Conservation (phyloP, 176 grass and related monocot genomes). For the Tillandsia leiboldiana region DNA sequence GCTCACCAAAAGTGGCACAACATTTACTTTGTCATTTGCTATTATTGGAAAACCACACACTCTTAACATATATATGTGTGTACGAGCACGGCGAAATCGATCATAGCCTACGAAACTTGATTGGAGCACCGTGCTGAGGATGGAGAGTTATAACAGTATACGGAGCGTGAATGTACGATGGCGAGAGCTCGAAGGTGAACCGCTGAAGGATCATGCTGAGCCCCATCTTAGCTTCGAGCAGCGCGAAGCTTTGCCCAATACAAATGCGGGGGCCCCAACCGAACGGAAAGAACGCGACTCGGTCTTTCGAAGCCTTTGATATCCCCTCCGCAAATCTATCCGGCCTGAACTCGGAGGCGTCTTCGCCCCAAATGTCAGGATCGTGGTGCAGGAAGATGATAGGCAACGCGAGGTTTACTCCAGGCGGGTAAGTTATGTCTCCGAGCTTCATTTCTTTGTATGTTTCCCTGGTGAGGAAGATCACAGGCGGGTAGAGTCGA, state of each 20-base stretch:
- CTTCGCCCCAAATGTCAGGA: constrained; percentile 45
- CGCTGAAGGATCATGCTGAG: no score
- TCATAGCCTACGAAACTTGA: constrained; percentile 45
- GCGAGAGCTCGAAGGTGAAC: no score
- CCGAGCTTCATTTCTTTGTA: constrained; percentile 47
- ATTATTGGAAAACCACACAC: not conserved
- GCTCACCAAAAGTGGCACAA: not conserved
- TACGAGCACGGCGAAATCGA: not conserved
- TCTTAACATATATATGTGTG: not conserved
- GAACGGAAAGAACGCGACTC: constrained; percentile 49
- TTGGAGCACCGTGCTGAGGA: not conserved
- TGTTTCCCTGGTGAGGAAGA: constrained; percentile 21
- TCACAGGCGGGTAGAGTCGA: constrained; percentile 38
- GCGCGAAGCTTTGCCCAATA: constrained; percentile 55
- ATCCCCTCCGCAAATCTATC: constrained; percentile 53
- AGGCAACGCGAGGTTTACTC: constrained; percentile 38
- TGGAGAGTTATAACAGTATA: no score
- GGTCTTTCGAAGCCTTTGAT: constrained; percentile 41
- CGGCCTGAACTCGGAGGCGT: constrained; percentile 53
- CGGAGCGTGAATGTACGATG: no score
- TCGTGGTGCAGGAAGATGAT: constrained; percentile 51
- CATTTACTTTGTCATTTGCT: not conserved
- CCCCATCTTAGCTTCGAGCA: constrained; percentile 17
- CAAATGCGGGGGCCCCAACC: constrained; percentile 55
- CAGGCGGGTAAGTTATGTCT: constrained; percentile 38